Evolutionary conservation across 2,329 filamentous ascomycete species (phyloP).

Genomic region (Diaporthe humulicola): DNA sequence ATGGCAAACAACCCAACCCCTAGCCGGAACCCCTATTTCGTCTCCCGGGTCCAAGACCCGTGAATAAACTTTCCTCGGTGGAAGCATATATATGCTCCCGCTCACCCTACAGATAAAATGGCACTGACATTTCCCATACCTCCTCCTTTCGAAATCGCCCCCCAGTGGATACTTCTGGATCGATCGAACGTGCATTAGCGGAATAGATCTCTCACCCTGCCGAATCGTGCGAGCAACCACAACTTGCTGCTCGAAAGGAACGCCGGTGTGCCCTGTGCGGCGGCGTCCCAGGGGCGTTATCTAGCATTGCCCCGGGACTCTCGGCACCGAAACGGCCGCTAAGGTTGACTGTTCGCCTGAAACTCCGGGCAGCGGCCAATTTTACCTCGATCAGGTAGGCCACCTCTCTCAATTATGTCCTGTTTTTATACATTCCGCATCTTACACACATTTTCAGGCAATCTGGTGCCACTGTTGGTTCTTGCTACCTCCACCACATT

Average conservation of each 20-base stretch:
- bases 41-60: not conserved
- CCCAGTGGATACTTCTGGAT: no score
- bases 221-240: not conserved
- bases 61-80: not conserved
- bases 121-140: not conserved
- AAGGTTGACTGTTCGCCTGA: slow-evolving; percentile 1
- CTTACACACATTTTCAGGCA: not conserved
- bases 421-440: not conserved
- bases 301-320: slow-evolving; percentile 15
- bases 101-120: not conserved
- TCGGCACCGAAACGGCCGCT: slow-evolving; percentile 20
- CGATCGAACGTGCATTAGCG: not conserved
- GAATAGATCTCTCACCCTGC: no score
- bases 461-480: not conserved
- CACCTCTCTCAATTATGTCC: not conserved
- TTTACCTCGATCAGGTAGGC: not conserved
- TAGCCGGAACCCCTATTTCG: slow-evolving; percentile 6
- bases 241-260: not conserved
- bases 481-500: no score
- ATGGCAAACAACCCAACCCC: slow-evolving; percentile 5
- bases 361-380: slow-evolving; percentile 1
- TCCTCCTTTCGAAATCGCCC: not conserved
- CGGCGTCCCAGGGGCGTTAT: not conserved
- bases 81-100: slow-evolving; percentile 10
- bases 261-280: not conserved